Percentiles rank a stretch among this genome's conserved stretches.
Evolutionary conservation across 179 eudicot species (phyloP).

Genomic region (Carnegiea gigantea): DNA sequence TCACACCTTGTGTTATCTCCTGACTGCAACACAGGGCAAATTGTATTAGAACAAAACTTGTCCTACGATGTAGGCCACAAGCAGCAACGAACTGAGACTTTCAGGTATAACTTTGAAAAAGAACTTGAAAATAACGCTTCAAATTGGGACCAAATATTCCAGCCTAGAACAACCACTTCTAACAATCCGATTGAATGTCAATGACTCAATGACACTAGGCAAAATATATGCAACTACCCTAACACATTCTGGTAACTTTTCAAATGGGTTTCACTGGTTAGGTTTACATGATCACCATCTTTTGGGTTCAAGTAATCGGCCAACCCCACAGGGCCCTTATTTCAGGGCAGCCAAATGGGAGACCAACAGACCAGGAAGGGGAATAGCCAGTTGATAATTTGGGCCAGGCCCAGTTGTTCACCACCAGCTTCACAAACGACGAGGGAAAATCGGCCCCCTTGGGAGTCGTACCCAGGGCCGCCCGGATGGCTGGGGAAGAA

Average conservation of each 20-base stretch:
- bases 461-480: not conserved
- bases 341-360: no score
- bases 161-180: not conserved
- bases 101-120: not conserved
- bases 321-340: no score
- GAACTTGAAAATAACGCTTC: not conserved
- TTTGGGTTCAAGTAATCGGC: not conserved
- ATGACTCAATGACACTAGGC: not conserved
- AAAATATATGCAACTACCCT: not conserved
- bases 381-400: not conserved
- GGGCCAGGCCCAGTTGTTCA: no score
- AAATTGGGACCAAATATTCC: not conserved
- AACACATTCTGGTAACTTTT: not conserved
- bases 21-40: slow-evolving; percentile 47
- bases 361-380: no score
- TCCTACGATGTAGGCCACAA: not conserved
- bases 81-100: not conserved
- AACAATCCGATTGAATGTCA: not conserved
- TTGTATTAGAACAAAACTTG: slow-evolving; percentile 10
- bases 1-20: slow-evolving; percentile 80
- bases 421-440: not conserved
- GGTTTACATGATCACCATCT: not conserved
- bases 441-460: not conserved
- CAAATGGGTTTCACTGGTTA: not conserved
- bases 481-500: not conserved